Percentiles rank a stretch among this genome's conserved stretches.
Conservation (phyloP, 352 stramenopile species). For the Pythium pyrilobum region DNA sequence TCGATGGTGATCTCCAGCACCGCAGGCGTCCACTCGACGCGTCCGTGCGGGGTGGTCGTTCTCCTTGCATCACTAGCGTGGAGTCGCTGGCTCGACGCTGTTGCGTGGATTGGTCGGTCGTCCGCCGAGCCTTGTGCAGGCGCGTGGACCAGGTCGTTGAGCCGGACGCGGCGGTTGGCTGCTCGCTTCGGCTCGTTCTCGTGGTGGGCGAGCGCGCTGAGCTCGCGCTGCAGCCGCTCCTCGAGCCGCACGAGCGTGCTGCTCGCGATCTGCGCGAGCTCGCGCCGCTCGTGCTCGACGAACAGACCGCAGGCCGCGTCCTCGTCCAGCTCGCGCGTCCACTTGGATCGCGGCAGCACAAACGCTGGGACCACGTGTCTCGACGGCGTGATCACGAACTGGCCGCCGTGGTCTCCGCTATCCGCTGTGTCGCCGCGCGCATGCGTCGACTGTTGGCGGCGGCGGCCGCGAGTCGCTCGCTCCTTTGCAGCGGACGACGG, state of each 20-base stretch:
- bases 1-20: slow-evolving; percentile 51
- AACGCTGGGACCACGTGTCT: slow-evolving; percentile 18
- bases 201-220: no score
- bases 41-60: neutral
- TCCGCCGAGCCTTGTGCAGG: neutral
- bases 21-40: neutral
- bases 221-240: slow-evolving; percentile 39
- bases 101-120: neutral
- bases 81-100: neutral
- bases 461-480: neutral
- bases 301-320: slow-evolving; percentile 43
- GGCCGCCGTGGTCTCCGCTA: neutral
- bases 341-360: slow-evolving; percentile 20
- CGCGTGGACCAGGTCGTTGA: slow-evolving; percentile 17
- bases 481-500: slow-evolving; percentile 1
- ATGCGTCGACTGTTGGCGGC: neutral
- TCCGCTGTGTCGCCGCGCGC: neutral
- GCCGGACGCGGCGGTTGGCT: neutral
- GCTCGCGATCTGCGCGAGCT: slow-evolving; percentile 30
- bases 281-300: slow-evolving; percentile 29
- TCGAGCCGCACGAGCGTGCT: slow-evolving; percentile 54
- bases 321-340: slow-evolving; percentile 34
- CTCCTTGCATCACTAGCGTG: neutral
- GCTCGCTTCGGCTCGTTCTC: neutral
- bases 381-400: slow-evolving; percentile 10